Evolutionary conservation across 495 filamentous ascomycete species (phyloP), one percentile per base, ranked within the genome.

Genomic region (Chaetomium fimeti): DNA sequence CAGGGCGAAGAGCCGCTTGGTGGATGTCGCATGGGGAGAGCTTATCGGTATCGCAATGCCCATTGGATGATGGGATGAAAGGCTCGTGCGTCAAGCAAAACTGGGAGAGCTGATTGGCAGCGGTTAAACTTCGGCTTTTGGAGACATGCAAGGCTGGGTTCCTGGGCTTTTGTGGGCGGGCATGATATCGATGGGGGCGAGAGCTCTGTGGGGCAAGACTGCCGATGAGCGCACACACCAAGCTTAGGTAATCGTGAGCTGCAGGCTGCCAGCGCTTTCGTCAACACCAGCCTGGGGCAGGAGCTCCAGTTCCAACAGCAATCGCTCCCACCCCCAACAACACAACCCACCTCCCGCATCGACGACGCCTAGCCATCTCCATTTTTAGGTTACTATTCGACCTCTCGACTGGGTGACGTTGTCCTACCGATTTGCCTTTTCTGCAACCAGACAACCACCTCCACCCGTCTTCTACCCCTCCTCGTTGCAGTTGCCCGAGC

Each of bases 211-310:
- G 62, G 55, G 28, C 45, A 38, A 27, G 5, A 32, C 18, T 11
- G 20, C 20, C 15, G 25, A 25, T 18, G 18, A 32, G 24, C 42
- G 47, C 32, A 60, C 55, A 6, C 12, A 15, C 51, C 60, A 38
- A 22, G 18, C 16, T 71, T 73, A 69, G 32, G 67, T 73, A 73
- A 71, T 67, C 67, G 18, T 16, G 3, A 11, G 43, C 45, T 43
- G 71, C 67, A 76, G 74, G 74, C 74, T 75, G 71, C 74, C 72
- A 73, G 59, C 57, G 74, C 71, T 75, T 74, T 75, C 74, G 74
- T 76, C 72, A 76, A 73, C 72, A 38, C 9, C 56, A 57, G 59
- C 48, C 48, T 64, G 49, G 32, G 32, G 52, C 25, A 52, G 15
- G 51, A 64, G 66, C 61, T 68, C 61, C 51, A 57, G n/a, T 12